Evolutionary conservation across 2,329 filamentous ascomycete genomes (phyloP).

Genomic region (Epichloe typhina): DNA sequence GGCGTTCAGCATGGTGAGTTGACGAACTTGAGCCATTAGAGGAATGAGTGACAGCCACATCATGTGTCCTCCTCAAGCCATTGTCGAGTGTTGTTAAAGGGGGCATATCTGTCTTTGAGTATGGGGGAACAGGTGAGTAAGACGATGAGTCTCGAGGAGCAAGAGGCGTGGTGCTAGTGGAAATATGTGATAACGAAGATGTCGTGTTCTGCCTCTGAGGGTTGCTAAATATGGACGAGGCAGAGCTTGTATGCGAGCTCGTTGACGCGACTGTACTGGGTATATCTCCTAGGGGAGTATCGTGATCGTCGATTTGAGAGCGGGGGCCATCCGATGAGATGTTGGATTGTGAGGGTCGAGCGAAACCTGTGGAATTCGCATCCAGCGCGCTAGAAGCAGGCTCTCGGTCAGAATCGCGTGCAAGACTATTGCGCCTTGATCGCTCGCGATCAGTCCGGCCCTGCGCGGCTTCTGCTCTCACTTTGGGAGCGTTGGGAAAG

Average conservation of each 20-base stretch:
- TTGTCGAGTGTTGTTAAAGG: slow-evolving; percentile 34
- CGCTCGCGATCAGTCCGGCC: slow-evolving; percentile 22
- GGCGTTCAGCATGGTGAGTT: slow-evolving; percentile 25
- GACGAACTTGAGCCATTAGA: slow-evolving; percentile 22
- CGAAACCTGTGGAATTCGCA: slow-evolving; percentile 13
- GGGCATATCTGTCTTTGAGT: slow-evolving; percentile 43
- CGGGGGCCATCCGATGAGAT: slow-evolving; percentile 15
- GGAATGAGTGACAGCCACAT: slow-evolving; percentile 12
- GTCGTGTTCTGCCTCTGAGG: slow-evolving; percentile 28
- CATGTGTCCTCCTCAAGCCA: slow-evolving; percentile 15
- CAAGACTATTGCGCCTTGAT: slow-evolving; percentile 13
- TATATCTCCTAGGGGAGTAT: slow-evolving; percentile 49
- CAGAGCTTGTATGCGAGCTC: slow-evolving; percentile 57
- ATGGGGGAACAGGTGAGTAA: slow-evolving; percentile 33
- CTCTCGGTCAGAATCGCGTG: slow-evolving; percentile 13
- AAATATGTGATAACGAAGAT: slow-evolving; percentile 27
- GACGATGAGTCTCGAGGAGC: slow-evolving; percentile 35
- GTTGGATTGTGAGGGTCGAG: slow-evolving; percentile 11
- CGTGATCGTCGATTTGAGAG: slow-evolving; percentile 38
- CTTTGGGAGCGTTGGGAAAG: slow-evolving; percentile 65
- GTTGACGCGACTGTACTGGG: slow-evolving; percentile 59
- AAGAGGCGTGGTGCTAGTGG: slow-evolving; percentile 19
- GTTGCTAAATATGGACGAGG: slow-evolving; percentile 57
- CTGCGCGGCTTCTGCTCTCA: slow-evolving; percentile 33
- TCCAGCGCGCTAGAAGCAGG: slow-evolving; percentile 12